A percentile compares a stretch with the other conserved stretches of the same genome.
phyloP scores from a whole-genome alignment of 306 rosid species.

The Senna tora region DNA sequence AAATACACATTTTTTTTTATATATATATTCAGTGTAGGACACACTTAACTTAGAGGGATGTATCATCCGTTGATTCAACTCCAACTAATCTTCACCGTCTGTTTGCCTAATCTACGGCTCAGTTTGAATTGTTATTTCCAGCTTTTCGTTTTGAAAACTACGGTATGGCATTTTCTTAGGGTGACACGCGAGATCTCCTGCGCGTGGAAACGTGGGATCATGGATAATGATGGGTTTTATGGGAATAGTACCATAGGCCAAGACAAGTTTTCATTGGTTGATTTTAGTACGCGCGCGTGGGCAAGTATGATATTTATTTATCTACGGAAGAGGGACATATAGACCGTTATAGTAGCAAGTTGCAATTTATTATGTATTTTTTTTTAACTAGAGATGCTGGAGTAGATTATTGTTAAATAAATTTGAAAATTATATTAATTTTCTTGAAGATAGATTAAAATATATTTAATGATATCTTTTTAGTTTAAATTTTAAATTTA shows the following conservation, averaged over 20 bases:
- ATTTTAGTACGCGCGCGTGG: neutral
- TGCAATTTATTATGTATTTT: neutral
- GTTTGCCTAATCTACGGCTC: conserved; percentile 44
- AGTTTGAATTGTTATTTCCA: conserved; percentile 41
- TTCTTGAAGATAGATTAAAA: too few species aligned
- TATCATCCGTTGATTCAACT: conserved; percentile 42
- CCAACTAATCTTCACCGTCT: conserved; percentile 15
- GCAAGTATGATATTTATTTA: neutral
- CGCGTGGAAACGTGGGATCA: neutral
- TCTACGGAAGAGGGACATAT: too few species aligned
- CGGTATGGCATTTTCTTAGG: neutral
- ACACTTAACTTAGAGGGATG: neutral
- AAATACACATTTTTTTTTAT: conserved; percentile 16
- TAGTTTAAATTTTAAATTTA: too few species aligned
- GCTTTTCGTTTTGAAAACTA: neutral
- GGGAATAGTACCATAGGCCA: too few species aligned
- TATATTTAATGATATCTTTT: too few species aligned
- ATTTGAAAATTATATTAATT: too few species aligned
- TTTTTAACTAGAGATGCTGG: neutral
- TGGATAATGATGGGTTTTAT: too few species aligned
- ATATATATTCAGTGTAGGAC: conserved; percentile 43
- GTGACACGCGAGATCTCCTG: neutral
- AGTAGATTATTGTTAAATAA: too few species aligned
- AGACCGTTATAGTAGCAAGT: neutral
- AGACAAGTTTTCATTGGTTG: neutral